Evolutionary conservation across 306 rosid genomes (phyloP).

Genomic region (Crataegus laevigata): DNA sequence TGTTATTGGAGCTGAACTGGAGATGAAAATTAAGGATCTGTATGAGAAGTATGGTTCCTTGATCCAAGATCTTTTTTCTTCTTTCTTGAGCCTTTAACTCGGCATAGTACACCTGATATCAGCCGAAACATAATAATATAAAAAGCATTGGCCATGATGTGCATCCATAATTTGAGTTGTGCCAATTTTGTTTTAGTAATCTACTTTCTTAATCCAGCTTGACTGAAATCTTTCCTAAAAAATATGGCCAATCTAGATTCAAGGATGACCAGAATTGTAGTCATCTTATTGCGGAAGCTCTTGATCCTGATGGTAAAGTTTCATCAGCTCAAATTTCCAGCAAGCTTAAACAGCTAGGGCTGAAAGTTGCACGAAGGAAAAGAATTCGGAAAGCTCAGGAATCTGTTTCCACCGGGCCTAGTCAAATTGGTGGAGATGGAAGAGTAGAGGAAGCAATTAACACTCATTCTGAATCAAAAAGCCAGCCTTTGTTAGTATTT

Average conservation of each 20-base stretch:
- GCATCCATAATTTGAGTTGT: background rate
- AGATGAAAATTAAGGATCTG: conserved; percentile 60
- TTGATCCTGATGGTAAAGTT: conserved; percentile 63
- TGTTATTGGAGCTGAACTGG: conserved; percentile 55
- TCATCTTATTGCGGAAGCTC: conserved; percentile 53
- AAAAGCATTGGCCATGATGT: background rate
- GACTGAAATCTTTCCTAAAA: conserved; percentile 8
- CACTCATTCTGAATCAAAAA: conserved; percentile 24
- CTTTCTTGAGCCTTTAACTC: background rate
- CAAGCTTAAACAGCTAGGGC: conserved; percentile 64
- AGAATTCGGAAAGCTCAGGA: conserved; percentile 24
- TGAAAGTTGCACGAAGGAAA: conserved; percentile 41
- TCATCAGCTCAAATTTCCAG: conserved; percentile 63
- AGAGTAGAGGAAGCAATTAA: conserved; percentile 9
- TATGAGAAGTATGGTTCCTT: conserved; percentile 57
- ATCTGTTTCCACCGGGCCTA: conserved; percentile 21
- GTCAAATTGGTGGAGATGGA: conserved; percentile 34
- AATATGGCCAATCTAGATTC: conserved; percentile 38
- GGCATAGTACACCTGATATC: background rate
- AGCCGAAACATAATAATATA: background rate
- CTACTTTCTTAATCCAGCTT: conserved; percentile 3
- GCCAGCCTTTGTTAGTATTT: conserved; percentile 46
- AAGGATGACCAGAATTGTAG: conserved; percentile 62
- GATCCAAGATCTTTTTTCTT: background rate
- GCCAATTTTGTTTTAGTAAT: background rate